Percentiles rank a stretch among this genome's conserved stretches.
phyloP scores from a whole-genome alignment of 2,329 filamentous ascomycete genomes.

The Thielaviopsis punctulata region DNA sequence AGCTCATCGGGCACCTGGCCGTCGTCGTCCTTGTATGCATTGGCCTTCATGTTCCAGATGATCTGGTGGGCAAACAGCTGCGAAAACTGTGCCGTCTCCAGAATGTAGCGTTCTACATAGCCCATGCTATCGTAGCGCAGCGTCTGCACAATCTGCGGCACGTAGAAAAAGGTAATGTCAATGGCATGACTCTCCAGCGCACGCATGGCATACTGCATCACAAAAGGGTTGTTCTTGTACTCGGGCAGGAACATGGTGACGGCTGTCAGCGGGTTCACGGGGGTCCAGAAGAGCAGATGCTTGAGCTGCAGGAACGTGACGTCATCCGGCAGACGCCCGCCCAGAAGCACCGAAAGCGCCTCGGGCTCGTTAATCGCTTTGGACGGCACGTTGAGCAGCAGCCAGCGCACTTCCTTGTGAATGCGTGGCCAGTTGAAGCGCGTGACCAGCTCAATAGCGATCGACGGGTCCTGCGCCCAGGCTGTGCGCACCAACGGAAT shows the following conservation, averaged over 20 bases:
- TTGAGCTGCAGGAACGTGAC: slow-evolving; percentile 65
- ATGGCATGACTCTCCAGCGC: slow-evolving; percentile 85
- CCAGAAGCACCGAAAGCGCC: slow-evolving; percentile 67
- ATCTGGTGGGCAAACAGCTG: slow-evolving; percentile 98
- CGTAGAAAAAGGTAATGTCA: slow-evolving; percentile 98
- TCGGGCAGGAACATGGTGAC: slow-evolving; percentile 84
- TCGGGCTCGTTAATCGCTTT: slow-evolving; percentile 68
- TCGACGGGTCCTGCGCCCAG: slow-evolving; percentile 68
- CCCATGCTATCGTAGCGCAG: slow-evolving; percentile 83
- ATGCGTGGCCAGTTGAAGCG: slow-evolving; percentile 65
- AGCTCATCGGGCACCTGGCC: slow-evolving; percentile 75
- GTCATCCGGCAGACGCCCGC: slow-evolving; percentile 57
- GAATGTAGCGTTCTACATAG: slow-evolving; percentile 89
- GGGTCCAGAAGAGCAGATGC: slow-evolving; percentile 85
- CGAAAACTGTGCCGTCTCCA: slow-evolving; percentile 95
- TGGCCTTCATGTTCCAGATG: slow-evolving; percentile 99
- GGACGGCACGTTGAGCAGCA: slow-evolving; percentile 68
- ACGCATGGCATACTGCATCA: slow-evolving; percentile 93
- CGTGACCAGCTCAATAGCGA: slow-evolving; percentile 71
- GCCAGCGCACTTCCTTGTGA: slow-evolving; percentile 56
- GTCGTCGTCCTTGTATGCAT: slow-evolving; percentile 94
- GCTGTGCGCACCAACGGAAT: slow-evolving; percentile 57
- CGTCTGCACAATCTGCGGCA: slow-evolving; percentile 92
- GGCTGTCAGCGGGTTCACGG: slow-evolving; percentile 82
- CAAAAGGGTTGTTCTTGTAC: slow-evolving; percentile 79